phyloP scores from a whole-genome alignment of 768 basidiomycete species.

The Russula earlei region DNA sequence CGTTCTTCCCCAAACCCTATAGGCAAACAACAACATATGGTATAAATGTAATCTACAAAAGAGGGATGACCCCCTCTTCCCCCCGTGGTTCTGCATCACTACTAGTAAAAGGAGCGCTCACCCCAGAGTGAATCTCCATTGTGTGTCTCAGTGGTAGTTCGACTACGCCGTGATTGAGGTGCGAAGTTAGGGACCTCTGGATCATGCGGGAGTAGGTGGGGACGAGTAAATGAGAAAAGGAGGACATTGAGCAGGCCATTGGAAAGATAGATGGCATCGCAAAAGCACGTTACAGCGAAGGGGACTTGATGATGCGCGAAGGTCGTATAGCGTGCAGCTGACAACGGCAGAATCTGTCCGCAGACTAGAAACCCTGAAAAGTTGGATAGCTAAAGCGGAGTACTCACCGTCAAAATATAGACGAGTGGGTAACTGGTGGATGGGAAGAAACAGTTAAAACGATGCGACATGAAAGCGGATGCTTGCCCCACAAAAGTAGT shows the following conservation, averaged over 20 bases:
- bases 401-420: conserved; percentile 30
- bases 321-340: conserved; percentile 31
- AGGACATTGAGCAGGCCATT: conserved; percentile 38
- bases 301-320: conserved; percentile 28
- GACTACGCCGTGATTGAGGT: no score
- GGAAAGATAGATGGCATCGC: conserved; percentile 33
- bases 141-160: no score
- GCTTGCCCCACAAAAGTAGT: background rate
- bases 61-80: no score
- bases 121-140: no score
- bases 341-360: conserved; percentile 33
- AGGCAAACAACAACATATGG: no score
- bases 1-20: no score
- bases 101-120: no score
- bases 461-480: background rate
- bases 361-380: background rate
- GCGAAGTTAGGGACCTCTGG: background rate
- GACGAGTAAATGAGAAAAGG: conserved; percentile 32
- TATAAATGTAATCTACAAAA: no score
- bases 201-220: conserved; percentile 28
- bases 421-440: conserved; percentile 38
- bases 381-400: no score
- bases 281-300: conserved; percentile 30
- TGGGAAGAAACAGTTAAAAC: background rate
- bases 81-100: no score